phyloP scores from a whole-genome alignment of 129 eudicot species.

The Apium graveolens region DNA sequence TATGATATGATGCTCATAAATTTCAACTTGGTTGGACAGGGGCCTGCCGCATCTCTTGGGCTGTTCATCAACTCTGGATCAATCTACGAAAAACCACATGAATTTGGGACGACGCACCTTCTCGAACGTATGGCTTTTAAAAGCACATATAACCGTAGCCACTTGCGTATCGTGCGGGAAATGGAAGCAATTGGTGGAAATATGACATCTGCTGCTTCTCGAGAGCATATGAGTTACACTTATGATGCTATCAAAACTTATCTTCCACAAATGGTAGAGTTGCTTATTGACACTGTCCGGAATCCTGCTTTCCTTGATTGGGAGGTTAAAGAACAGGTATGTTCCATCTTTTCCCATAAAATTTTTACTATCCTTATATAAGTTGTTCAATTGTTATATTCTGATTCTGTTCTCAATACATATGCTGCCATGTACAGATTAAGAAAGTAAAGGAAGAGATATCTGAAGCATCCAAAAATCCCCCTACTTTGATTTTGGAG shows the following conservation, averaged over 20 bases:
- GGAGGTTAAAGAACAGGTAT: constrained; percentile 59
- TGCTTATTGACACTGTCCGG: constrained; percentile 46
- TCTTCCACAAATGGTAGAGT: constrained; percentile 56
- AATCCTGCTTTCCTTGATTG: constrained; percentile 58
- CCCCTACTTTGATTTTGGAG: constrained; percentile 33
- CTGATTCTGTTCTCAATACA: neutral
- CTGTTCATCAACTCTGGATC: constrained; percentile 50
- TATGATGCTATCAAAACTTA: constrained; percentile 55
- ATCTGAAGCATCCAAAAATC: constrained; percentile 24
- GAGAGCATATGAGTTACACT: constrained; percentile 55
- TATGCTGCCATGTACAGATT: constrained; percentile 15
- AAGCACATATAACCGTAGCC: constrained; percentile 48
- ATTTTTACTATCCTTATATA: neutral
- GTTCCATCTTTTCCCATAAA: neutral
- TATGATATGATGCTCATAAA: neutral
- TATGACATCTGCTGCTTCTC: constrained; percentile 38
- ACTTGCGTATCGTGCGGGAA: constrained; percentile 53
- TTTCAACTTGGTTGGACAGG: constrained; percentile 22
- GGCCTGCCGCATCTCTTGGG: constrained; percentile 49
- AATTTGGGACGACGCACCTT: constrained; percentile 49
- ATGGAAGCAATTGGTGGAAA: constrained; percentile 63
- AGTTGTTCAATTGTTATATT: neutral
- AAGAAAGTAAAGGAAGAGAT: constrained; percentile 29
- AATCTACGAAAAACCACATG: constrained; percentile 41
- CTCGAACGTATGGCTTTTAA: constrained; percentile 62